These are phyloP conservation scores for Emergomyces pasteurianus DNA, from an alignment of 2,329 filamentous ascomycete species.

Conservation along the genomic window DNA sequence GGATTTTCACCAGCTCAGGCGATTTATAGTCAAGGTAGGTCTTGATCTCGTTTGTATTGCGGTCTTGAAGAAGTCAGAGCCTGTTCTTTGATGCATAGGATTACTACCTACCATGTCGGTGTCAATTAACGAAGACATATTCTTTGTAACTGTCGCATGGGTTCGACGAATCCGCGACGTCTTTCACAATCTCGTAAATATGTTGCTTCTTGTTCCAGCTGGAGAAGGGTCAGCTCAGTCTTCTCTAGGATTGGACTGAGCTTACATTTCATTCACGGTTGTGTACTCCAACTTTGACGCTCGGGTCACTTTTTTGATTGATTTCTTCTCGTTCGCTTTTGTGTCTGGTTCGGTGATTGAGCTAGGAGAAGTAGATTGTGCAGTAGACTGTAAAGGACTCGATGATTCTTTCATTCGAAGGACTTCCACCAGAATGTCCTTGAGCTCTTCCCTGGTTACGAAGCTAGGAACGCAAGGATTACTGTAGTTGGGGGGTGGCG, in stretches of 20 bases:
- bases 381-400: not conserved
- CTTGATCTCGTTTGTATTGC: not conserved
- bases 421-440: not conserved
- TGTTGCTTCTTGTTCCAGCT: not conserved
- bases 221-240: not conserved
- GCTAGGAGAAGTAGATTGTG: not conserved
- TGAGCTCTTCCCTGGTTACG: not conserved
- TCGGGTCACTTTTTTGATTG: not conserved
- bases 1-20: not conserved
- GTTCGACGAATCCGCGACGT: not conserved
- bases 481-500: slow-evolving; percentile 2
- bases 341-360: not conserved
- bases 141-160: not conserved
- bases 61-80: not conserved
- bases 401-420: not conserved
- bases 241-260: not conserved
- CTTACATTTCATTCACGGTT: not conserved
- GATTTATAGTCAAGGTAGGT: not conserved
- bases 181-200: not conserved
- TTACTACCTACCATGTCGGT: not conserved
- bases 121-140: not conserved
- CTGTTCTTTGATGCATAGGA: not conserved
- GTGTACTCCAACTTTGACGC: not conserved
- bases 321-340: not conserved
- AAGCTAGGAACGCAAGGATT: not conserved